A percentile compares a stretch with the other conserved stretches of the same genome.
Evolutionary conservation across 2,329 filamentous ascomycete species (phyloP).

Genomic region (Aspergillus amoenus): DNA sequence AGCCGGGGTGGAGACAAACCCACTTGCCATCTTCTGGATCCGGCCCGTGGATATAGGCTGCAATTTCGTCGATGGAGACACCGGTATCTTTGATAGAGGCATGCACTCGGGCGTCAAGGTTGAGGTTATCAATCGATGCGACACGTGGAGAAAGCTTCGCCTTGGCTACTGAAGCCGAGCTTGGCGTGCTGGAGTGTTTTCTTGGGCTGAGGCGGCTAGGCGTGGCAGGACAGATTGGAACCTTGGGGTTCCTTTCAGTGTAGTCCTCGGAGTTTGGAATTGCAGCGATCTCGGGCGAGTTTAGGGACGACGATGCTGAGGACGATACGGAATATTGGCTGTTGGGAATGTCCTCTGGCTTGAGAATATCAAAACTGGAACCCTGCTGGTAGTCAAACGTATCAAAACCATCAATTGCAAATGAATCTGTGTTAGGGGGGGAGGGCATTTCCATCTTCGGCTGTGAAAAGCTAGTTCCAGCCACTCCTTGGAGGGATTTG

Average conservation of each 20-base stretch:
- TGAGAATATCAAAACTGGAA: constrained; percentile 29
- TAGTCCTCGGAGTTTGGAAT: constrained; percentile 31
- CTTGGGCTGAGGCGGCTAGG: constrained; percentile 23
- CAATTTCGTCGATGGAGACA: constrained; percentile 81
- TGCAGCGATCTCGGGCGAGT: constrained; percentile 54
- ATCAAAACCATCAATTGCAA: constrained; percentile 47
- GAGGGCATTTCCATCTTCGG: constrained; percentile 53
- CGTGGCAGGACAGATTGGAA: constrained; percentile 31
- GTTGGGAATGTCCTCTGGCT: constrained; percentile 34
- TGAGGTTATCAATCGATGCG: constrained; percentile 48
- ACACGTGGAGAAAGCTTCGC: constrained; percentile 42
- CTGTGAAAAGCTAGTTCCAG: constrained; percentile 32
- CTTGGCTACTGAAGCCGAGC: constrained; percentile 28
- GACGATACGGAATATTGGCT: constrained; percentile 39
- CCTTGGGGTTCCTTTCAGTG: constrained; percentile 26
- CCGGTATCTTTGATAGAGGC: constrained; percentile 74
- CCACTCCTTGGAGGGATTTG: constrained; percentile 48
- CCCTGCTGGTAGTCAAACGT: constrained; percentile 54
- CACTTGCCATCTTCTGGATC: constrained; percentile 74
- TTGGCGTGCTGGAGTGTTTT: constrained; percentile 18
- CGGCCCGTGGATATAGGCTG: constrained; percentile 70
- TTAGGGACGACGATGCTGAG: constrained; percentile 52
- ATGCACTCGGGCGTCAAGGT: constrained; percentile 56
- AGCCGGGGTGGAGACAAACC: constrained; percentile 73
- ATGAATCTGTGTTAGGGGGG: constrained; percentile 56